Percentiles rank a stretch among this genome's conserved stretches.
These are phyloP conservation scores for Tuber umbilicatum DNA, from an alignment of 495 filamentous ascomycete genomes.

Conservation along the genomic window DNA sequence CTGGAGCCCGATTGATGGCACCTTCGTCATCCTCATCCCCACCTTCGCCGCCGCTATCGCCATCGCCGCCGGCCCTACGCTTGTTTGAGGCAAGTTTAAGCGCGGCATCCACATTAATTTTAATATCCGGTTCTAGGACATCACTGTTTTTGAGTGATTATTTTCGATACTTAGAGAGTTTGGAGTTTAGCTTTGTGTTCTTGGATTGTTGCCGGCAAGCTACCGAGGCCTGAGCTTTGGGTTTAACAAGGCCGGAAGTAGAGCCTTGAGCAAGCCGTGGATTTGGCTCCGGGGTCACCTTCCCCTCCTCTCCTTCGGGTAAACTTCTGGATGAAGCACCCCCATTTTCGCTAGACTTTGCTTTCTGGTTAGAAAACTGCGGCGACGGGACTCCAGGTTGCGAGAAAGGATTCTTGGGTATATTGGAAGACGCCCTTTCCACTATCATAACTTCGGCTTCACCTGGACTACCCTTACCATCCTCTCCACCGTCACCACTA, in stretches of 20 bases:
- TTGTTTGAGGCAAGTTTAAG: slow-evolving; percentile 31
- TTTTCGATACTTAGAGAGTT: slow-evolving; percentile 39
- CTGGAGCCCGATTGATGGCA: slow-evolving; percentile 33
- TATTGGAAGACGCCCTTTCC: slow-evolving; percentile 14
- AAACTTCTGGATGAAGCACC: neutral
- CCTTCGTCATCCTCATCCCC: slow-evolving; percentile 44
- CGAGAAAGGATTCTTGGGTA: slow-evolving; percentile 29
- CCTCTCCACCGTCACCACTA: slow-evolving; percentile 53
- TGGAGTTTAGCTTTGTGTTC: slow-evolving; percentile 30
- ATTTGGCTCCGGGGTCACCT: slow-evolving; percentile 45
- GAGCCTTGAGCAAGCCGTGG: slow-evolving; percentile 45
- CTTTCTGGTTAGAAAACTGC: neutral
- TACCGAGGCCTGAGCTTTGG: slow-evolving; percentile 24
- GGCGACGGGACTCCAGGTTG: neutral
- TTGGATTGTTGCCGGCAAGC: slow-evolving; percentile 27
- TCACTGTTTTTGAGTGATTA: slow-evolving; percentile 28
- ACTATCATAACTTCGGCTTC: slow-evolving; percentile 38
- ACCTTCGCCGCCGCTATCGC: slow-evolving; percentile 53
- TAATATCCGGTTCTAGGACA: slow-evolving; percentile 38
- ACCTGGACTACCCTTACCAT: slow-evolving; percentile 46
- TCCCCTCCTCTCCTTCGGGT: neutral
- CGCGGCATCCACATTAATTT: slow-evolving; percentile 35
- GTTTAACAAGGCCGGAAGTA: slow-evolving; percentile 11
- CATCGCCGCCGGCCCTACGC: slow-evolving; percentile 35
- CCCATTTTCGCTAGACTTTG: slow-evolving; percentile 7